Percentiles rank a stretch among this genome's conserved stretches.
phyloP scores from a whole-genome alignment of 352 stramenopile species.

The Globisporangium splendens region DNA sequence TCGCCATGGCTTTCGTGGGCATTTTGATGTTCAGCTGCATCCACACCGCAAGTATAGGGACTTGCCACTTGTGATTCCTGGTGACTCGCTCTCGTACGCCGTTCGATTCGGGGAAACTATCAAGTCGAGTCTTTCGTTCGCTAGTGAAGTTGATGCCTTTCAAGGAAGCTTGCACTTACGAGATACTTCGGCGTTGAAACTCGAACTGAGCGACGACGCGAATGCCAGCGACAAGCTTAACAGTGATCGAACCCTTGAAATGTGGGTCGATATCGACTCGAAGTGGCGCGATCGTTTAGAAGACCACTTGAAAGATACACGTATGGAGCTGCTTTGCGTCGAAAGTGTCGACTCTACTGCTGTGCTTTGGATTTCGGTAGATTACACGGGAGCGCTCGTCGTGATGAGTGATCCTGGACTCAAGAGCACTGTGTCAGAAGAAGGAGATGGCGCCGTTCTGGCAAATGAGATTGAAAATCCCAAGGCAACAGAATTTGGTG shows the following conservation, averaged over 20 bases:
- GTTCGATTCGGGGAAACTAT: constrained; percentile 17
- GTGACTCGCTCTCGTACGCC: constrained; percentile 33
- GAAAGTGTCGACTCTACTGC: not conserved
- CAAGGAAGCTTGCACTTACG: constrained; percentile 27
- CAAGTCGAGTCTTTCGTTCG: constrained; percentile 2
- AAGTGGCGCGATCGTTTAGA: not conserved
- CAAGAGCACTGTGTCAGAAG: not conserved
- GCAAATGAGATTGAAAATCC: not conserved
- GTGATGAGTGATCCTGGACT: not conserved
- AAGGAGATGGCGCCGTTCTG: not conserved
- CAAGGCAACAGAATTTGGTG: constrained; percentile 6
- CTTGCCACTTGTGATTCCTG: constrained; percentile 42
- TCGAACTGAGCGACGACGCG: constrained; percentile 17
- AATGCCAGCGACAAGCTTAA: constrained; percentile 18
- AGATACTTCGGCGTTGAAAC: constrained; percentile 8
- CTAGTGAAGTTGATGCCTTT: constrained; percentile 23
- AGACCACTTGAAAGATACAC: not conserved
- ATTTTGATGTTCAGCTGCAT: constrained; percentile 56
- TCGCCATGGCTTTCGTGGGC: constrained; percentile 54
- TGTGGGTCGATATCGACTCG: constrained; percentile 35
- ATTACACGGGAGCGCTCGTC: not conserved
- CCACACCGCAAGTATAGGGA: constrained; percentile 15
- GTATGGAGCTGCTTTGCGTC: constrained; percentile 28
- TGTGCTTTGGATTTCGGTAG: constrained; percentile 15
- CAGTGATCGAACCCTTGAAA: constrained; percentile 50